phyloP scores from a whole-genome alignment of 805 yeast genomes.

The Candida loeiensis region DNA sequence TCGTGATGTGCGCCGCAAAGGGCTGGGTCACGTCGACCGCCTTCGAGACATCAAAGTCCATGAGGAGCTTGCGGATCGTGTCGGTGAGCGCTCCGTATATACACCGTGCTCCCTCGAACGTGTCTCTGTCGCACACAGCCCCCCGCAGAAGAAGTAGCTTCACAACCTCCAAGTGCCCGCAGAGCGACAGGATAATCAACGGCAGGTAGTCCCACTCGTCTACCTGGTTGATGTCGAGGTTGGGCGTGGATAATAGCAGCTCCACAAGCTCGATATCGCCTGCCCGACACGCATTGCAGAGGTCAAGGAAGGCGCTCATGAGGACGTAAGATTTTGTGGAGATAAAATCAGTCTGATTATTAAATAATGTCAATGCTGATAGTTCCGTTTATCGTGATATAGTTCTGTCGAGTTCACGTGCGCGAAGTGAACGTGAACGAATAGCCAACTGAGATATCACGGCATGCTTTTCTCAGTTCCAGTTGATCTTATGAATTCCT shows the following conservation, averaged over 20 bases:
- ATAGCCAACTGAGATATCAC: too few species aligned
- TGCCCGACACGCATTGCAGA: constrained; percentile 62
- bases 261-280: constrained; percentile 70
- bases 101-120: constrained; percentile 75
- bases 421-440: too few species aligned
- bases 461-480: too few species aligned
- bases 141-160: constrained; percentile 56
- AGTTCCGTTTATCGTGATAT: too few species aligned
- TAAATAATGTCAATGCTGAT: too few species aligned
- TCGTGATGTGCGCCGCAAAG: constrained; percentile 64
- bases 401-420: too few species aligned
- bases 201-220: constrained; percentile 80
- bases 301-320: constrained; percentile 34
- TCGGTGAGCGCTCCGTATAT: constrained; percentile 76
- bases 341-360: too few species aligned
- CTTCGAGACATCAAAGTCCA: constrained; percentile 63
- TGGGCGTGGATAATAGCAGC: constrained; percentile 44
- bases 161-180: constrained; percentile 73
- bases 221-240: constrained; percentile 43
- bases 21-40: constrained; percentile 67
- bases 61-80: constrained; percentile 52
- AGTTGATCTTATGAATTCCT: too few species aligned
- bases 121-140: constrained; percentile 74
- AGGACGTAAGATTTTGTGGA: too few species aligned
- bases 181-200: constrained; percentile 63